Evolutionary conservation across 2,329 filamentous ascomycete genomes (phyloP).

Genomic region (Aspergillus texensis): DNA sequence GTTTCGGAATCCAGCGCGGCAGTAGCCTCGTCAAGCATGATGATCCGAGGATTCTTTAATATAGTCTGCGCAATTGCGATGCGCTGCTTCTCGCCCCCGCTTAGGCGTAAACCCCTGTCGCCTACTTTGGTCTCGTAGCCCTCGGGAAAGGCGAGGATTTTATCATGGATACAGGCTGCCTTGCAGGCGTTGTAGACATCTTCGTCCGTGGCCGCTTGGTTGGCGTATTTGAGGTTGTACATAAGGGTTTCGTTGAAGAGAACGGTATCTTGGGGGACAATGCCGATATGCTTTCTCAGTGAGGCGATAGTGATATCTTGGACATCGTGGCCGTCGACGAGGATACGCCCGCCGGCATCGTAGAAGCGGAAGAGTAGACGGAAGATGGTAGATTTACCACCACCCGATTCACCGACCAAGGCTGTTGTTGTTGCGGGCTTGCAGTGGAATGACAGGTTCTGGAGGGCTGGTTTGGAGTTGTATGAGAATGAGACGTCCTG

Average conservation of each 20-base stretch:
- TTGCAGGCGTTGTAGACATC: slow-evolving; percentile 80
- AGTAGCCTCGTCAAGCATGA: slow-evolving; percentile 90
- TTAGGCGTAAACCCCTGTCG: slow-evolving; percentile 82
- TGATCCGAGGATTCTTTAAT: slow-evolving; percentile 86
- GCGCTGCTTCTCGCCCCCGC: slow-evolving; percentile 89
- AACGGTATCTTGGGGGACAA: slow-evolving; percentile 95
- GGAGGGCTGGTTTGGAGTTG: too few species aligned
- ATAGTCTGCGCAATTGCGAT: slow-evolving; percentile 93
- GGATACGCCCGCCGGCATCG: slow-evolving; percentile 57
- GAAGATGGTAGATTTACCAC: too few species aligned
- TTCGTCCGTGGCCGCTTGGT: slow-evolving; percentile 76
- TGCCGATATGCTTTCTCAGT: slow-evolving; percentile 86
- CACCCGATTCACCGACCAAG: too few species aligned
- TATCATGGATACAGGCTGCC: slow-evolving; percentile 89
- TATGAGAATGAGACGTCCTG: too few species aligned
- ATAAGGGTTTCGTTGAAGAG: slow-evolving; percentile 93
- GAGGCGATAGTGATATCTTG: slow-evolving; percentile 89
- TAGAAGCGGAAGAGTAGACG: too few species aligned
- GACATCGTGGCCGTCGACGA: slow-evolving; percentile 82
- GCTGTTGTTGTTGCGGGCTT: too few species aligned
- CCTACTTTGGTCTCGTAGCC: slow-evolving; percentile 88
- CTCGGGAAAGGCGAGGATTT: slow-evolving; percentile 85
- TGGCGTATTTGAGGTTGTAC: slow-evolving; percentile 92
- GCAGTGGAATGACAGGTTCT: too few species aligned
- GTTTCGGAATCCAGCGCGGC: slow-evolving; percentile 90